These are phyloP conservation scores for Saprolegnia diclina DNA, from an alignment of 352 stramenopile genomes.

Conservation along the genomic window DNA sequence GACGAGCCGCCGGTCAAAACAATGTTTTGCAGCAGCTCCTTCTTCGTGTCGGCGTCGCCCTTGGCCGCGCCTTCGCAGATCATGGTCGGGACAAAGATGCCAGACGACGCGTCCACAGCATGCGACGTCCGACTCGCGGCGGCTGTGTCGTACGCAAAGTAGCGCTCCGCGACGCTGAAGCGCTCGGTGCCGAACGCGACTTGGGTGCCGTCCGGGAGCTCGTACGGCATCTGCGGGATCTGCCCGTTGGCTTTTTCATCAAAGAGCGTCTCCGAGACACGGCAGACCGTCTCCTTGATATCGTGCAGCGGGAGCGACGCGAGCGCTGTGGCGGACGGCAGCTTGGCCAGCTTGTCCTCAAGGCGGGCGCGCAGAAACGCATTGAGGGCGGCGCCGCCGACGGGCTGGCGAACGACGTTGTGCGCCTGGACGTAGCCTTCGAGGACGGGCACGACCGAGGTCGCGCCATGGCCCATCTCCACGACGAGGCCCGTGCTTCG, in stretches of 20 bases:
- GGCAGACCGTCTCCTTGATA: conserved; percentile 73
- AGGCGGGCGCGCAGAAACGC: conserved; percentile 40
- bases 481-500: conserved; percentile 73
- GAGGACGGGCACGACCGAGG: conserved; percentile 67
- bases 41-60: conserved; percentile 65
- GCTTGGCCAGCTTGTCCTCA: conserved; percentile 35
- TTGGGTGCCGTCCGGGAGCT: conserved; percentile 76
- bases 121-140: background rate
- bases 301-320: conserved; percentile 44
- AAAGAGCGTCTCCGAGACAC: conserved; percentile 61
- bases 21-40: conserved; percentile 80
- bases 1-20: conserved; percentile 68
- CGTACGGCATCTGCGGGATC: conserved; percentile 70
- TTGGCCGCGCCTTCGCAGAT: conserved; percentile 59
- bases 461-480: conserved; percentile 72
- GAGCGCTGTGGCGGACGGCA: background rate
- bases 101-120: conserved; percentile 20
- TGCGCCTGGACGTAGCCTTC: conserved; percentile 72
- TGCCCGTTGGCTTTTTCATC: conserved; percentile 67
- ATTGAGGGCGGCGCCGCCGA: conserved; percentile 63
- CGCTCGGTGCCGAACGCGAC: conserved; percentile 78
- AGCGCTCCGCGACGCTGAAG: conserved; percentile 86
- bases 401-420: conserved; percentile 52
- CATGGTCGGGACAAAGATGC: conserved; percentile 54
- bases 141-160: conserved; percentile 47